A percentile compares a stretch with the other conserved stretches of the same genome.
Evolutionary conservation across 2,329 filamentous ascomycete genomes (phyloP).

Genomic region (Zasmidium citrigriseum): DNA sequence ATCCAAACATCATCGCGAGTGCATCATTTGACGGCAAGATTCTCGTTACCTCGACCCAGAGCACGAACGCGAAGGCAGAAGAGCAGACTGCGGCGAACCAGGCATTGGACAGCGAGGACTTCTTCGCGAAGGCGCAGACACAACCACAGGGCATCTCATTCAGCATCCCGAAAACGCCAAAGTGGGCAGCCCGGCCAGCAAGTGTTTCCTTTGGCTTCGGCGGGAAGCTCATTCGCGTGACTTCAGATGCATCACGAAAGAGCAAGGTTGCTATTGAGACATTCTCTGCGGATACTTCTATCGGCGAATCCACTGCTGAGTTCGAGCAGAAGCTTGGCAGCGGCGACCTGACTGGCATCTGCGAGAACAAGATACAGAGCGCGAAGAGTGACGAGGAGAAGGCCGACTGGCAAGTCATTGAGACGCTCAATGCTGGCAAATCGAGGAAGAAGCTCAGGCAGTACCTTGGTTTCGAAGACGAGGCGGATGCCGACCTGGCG

Average conservation of each 20-base stretch:
- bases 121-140: slow-evolving; percentile 90
- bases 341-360: slow-evolving; percentile 77
- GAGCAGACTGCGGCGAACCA: slow-evolving; percentile 64
- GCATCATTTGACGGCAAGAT: slow-evolving; percentile 98
- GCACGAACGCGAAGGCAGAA: slow-evolving; percentile 74
- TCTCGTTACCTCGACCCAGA: slow-evolving; percentile 88
- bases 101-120: slow-evolving; percentile 85
- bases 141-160: slow-evolving; percentile 91
- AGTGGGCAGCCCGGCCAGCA: slow-evolving; percentile 83
- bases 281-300: slow-evolving; percentile 84
- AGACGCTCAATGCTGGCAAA: slow-evolving; percentile 81
- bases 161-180: slow-evolving; percentile 80
- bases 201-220: slow-evolving; percentile 94
- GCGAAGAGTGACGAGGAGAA: slow-evolving; percentile 88
- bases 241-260: slow-evolving; percentile 62
- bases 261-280: slow-evolving; percentile 82
- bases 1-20: slow-evolving; percentile 88
- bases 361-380: slow-evolving; percentile 72
- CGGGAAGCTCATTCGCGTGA: slow-evolving; percentile 82
- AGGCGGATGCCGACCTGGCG: slow-evolving; percentile 48
- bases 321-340: slow-evolving; percentile 81
- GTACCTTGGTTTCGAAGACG: slow-evolving; percentile 81
- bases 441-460: slow-evolving; percentile 84
- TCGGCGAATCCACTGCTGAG: slow-evolving; percentile 79
- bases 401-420: slow-evolving; percentile 92